Evolutionary conservation across 768 basidiomycete genomes (phyloP), one percentile per base, ranked within the genome.

Genomic region (Tylopilus intermedius): DNA sequence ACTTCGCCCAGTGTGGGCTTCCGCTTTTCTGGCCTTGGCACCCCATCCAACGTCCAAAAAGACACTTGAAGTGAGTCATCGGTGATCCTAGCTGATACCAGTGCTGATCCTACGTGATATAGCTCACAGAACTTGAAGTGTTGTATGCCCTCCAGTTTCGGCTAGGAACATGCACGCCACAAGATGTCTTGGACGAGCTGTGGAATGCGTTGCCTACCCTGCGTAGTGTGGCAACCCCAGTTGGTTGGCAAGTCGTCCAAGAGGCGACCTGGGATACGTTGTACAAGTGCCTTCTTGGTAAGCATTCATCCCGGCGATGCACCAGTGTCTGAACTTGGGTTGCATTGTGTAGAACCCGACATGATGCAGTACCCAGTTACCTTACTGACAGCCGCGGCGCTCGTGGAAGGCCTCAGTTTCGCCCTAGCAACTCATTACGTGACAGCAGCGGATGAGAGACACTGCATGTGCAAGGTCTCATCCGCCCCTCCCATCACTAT

Each of bases 71-170:
- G 84, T 80, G 51, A 8, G 59, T 50, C 9, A 35, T 26, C 7
- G n/a, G 29, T 26, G 24, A 13, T n/a, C 3, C 13, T 15, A 13
- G 24, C 33, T 6, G 37, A 35, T 13, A 4, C 8, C 13, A 10
- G 7, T 8, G 26, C 26, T 32, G 40, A 60, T 11, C 27, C 8
- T 15, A 44, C 22, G 21, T 48, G 15, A 29, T 14, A 9, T 51
- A 85, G 83, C 68, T 66, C 41, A 75, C 80, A 3, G 83, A 86
- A 54, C 76, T 80, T 15, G 80, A 84, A 43, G 62, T 86, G 29
- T 66, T 86, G 14, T 62, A 63, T 0, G 70, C 76, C 0, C 68
- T 85, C 32, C 61, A 66, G 11, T 84, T 76, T 63, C 61, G 66
- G 21, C 64, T 86, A 2, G 80, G 81, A 0, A 75, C 72, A 33